These are phyloP conservation scores for Myriosclerotinia curreyana DNA, from an alignment of 2,329 filamentous ascomycete genomes.

Conservation along the genomic window DNA sequence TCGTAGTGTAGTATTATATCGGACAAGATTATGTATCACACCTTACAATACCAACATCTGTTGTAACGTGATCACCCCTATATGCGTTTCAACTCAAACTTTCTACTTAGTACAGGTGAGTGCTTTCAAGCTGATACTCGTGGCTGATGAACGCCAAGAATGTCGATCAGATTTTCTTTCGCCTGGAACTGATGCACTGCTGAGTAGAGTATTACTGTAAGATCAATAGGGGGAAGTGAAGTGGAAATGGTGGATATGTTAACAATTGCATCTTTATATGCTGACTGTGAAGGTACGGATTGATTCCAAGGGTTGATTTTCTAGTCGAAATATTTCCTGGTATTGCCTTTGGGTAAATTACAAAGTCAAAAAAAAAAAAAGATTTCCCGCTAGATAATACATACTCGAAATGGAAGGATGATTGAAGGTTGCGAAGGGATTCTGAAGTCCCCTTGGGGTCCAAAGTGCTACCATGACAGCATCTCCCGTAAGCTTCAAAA, in stretches of 20 bases:
- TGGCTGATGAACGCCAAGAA: background rate
- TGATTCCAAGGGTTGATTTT: background rate
- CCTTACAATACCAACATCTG: background rate
- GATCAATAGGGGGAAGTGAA: background rate
- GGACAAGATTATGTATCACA: constrained; percentile 3
- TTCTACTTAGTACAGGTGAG: background rate
- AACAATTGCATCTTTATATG: background rate
- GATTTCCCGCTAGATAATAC: background rate
- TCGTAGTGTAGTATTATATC: background rate
- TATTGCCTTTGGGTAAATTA: background rate
- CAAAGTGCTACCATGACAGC: background rate
- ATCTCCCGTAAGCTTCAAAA: constrained; percentile 19
- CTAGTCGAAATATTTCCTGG: background rate
- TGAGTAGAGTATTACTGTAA: background rate
- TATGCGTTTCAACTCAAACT: background rate
- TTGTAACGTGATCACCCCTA: background rate
- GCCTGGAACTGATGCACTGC: background rate
- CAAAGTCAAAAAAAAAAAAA: constrained; percentile 7
- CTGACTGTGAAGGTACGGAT: background rate
- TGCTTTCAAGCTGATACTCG: background rate
- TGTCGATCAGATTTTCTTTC: background rate
- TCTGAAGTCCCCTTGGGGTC: constrained; percentile 12
- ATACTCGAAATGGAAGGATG: constrained; percentile 12
- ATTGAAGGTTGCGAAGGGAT: constrained; percentile 4
- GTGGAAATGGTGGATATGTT: background rate